These are phyloP conservation scores for Xylaria flabelliformis DNA, from an alignment of 495 filamentous ascomycete species.

Conservation along the genomic window DNA sequence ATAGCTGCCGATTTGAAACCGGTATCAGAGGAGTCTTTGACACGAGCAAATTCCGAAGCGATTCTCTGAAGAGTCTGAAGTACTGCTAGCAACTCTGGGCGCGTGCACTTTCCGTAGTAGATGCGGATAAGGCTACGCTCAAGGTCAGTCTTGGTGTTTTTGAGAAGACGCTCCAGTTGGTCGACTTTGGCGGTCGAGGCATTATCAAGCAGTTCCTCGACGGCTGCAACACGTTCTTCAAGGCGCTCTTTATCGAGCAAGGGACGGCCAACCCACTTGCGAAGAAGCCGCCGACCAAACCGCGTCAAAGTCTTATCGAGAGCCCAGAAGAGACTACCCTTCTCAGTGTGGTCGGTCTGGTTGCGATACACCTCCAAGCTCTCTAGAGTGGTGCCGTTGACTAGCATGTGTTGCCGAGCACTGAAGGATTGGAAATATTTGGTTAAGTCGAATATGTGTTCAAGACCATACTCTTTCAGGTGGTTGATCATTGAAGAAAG, in stretches of 20 bases:
- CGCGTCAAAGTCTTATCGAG: slow-evolving; percentile 90
- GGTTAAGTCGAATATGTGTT: slow-evolving; percentile 95
- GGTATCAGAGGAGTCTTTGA: slow-evolving; percentile 69
- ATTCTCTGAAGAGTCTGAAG: slow-evolving; percentile 87
- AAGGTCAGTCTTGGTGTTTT: slow-evolving; percentile 77
- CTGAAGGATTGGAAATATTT: slow-evolving; percentile 98
- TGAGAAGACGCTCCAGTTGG: slow-evolving; percentile 71
- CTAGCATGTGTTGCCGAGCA: slow-evolving; percentile 90
- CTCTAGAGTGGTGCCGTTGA: slow-evolving; percentile 94
- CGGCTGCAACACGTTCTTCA: slow-evolving; percentile 83
- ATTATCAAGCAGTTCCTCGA: slow-evolving; percentile 83
- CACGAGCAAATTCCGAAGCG: slow-evolving; percentile 70
- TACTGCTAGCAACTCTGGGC: slow-evolving; percentile 84
- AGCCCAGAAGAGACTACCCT: slow-evolving; percentile 94
- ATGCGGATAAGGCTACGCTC: slow-evolving; percentile 93
- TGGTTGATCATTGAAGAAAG: slow-evolving; percentile 97
- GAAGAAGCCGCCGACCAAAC: slow-evolving; percentile 84
- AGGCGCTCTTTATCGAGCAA: slow-evolving; percentile 79
- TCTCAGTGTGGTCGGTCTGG: slow-evolving; percentile 83
- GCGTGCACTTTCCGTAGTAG: slow-evolving; percentile 94
- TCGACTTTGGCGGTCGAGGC: slow-evolving; percentile 71
- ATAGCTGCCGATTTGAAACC: slow-evolving; percentile 78
- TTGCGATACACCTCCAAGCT: slow-evolving; percentile 97
- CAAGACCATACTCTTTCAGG: slow-evolving; percentile 88
- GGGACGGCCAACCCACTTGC: slow-evolving; percentile 95